Evolutionary conservation across 2,329 filamentous ascomycete genomes (phyloP).

Genomic region (Pseudogymnoascus sp.): DNA sequence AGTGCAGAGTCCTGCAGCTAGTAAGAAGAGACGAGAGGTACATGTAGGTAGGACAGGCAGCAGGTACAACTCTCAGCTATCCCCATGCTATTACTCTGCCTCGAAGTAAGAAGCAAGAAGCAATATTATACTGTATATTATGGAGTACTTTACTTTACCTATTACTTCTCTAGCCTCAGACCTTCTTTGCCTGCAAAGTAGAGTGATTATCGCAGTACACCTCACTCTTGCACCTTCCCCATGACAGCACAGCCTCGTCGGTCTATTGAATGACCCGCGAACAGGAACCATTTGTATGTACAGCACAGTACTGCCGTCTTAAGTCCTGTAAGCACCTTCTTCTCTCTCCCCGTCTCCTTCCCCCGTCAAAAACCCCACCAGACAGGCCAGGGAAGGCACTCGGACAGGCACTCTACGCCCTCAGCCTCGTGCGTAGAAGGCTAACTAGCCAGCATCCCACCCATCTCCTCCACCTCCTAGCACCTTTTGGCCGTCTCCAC

Average conservation of each 20-base stretch:
- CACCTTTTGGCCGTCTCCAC: not conserved
- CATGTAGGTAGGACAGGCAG: not conserved
- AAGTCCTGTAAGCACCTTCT: slow-evolving; percentile 1
- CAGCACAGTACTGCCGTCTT: not conserved
- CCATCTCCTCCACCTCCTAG: not conserved
- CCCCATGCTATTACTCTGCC: not conserved
- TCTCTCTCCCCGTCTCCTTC: not conserved
- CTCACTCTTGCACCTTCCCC: not conserved
- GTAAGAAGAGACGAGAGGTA: not conserved
- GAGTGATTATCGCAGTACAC: not conserved
- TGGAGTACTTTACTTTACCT: not conserved
- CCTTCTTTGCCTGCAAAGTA: not conserved
- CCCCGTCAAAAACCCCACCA: no score
- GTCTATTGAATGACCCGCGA: not conserved
- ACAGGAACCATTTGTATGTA: not conserved
- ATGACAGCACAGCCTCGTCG: not conserved
- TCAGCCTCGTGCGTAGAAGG: not conserved
- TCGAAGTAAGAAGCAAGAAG: not conserved
- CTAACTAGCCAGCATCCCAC: not conserved
- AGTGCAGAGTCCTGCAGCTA: not conserved
- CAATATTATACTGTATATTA: not conserved
- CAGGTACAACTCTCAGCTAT: not conserved
- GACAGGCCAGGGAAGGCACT: not conserved
- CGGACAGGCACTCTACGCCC: not conserved
- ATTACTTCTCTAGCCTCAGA: not conserved